Percentiles rank a stretch among this genome's conserved stretches.
Conservation (phyloP, 257 asterid species). For the Craterostigma plantagineum region DNA sequence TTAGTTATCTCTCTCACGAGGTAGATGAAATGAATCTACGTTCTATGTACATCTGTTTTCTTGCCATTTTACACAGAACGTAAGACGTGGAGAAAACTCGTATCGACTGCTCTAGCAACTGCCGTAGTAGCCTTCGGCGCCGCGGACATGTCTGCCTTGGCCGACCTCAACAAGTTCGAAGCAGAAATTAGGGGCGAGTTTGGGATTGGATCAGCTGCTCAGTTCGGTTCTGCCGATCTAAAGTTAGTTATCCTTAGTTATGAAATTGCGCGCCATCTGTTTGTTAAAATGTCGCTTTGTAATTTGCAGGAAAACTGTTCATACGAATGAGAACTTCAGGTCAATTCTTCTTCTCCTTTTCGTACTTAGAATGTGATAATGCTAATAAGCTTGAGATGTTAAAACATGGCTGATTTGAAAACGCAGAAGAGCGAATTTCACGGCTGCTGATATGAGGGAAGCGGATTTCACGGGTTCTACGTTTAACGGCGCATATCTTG, state of each 20-base stretch:
- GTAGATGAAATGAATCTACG: background rate
- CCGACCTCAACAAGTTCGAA: conserved; percentile 80
- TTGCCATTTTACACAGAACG: conserved; percentile 15
- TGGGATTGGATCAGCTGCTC: conserved; percentile 97
- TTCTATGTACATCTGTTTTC: conserved; percentile 15
- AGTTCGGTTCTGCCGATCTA: conserved; percentile 89
- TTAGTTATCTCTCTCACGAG: no score
- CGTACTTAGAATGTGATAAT: background rate
- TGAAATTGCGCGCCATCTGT: no score
- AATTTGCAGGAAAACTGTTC: conserved; percentile 75
- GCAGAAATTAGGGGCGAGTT: conserved; percentile 95
- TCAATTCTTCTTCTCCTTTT: conserved; percentile 6
- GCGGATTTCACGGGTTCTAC: conserved; percentile 90
- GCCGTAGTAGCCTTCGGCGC: conserved; percentile 47
- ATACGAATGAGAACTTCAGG: conserved; percentile 88
- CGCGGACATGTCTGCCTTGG: conserved; percentile 37
- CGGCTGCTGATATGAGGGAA: conserved; percentile 95
- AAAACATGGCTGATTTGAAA: conserved; percentile 4
- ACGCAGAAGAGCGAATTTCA: conserved; percentile 94
- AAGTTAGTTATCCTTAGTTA: conserved; percentile 19
- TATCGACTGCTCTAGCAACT: conserved; percentile 67
- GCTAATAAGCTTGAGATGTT: background rate
- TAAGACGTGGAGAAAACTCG: conserved; percentile 43
- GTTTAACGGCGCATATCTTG: conserved; percentile 89
- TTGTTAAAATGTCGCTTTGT: background rate